Conservation (phyloP, 2,329 filamentous ascomycete species). For the Neofusicoccum cordaticola region DNA sequence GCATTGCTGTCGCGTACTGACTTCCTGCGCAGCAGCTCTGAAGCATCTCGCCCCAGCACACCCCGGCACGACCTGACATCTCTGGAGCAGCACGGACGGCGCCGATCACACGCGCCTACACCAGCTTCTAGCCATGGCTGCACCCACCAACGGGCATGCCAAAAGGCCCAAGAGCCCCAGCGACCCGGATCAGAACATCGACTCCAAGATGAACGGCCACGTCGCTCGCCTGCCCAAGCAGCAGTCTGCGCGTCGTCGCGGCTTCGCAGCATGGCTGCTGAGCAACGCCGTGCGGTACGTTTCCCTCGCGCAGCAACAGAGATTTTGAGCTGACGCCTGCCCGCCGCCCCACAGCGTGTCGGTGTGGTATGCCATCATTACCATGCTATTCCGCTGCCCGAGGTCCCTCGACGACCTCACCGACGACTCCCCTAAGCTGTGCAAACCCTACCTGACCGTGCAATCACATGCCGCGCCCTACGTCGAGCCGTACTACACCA, state of each 20-base stretch:
- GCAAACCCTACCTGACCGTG: slow-evolving; percentile 72
- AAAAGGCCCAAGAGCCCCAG: slow-evolving; percentile 34
- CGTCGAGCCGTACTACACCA: slow-evolving; percentile 78
- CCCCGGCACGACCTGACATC: background rate
- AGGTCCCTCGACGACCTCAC: slow-evolving; percentile 64
- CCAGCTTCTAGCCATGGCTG: slow-evolving; percentile 32
- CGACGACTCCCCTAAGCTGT: slow-evolving; percentile 71
- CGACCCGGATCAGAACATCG: slow-evolving; percentile 21
- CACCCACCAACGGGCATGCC: slow-evolving; percentile 35
- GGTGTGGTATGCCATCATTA: slow-evolving; percentile 84
- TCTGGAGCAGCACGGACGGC: slow-evolving; percentile 11
- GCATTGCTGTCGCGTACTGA: background rate
- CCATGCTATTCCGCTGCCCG: slow-evolving; percentile 79
- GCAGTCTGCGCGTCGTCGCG: slow-evolving; percentile 23
- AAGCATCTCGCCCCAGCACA: background rate
- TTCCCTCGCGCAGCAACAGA: background rate
- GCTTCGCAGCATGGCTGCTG: slow-evolving; percentile 28
- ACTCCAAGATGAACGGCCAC: slow-evolving; percentile 25
- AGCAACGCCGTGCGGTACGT: slow-evolving; percentile 33
- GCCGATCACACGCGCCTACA: slow-evolving; percentile 17
- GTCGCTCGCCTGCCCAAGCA: slow-evolving; percentile 20
- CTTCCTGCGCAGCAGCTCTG: background rate
- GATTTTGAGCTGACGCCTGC: slow-evolving; percentile 10
- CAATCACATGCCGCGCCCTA: slow-evolving; percentile 69
- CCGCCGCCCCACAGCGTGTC: slow-evolving; percentile 55